Evolutionary conservation across 257 asterid species (phyloP).

Genomic region (Lavandula angustifolia): DNA sequence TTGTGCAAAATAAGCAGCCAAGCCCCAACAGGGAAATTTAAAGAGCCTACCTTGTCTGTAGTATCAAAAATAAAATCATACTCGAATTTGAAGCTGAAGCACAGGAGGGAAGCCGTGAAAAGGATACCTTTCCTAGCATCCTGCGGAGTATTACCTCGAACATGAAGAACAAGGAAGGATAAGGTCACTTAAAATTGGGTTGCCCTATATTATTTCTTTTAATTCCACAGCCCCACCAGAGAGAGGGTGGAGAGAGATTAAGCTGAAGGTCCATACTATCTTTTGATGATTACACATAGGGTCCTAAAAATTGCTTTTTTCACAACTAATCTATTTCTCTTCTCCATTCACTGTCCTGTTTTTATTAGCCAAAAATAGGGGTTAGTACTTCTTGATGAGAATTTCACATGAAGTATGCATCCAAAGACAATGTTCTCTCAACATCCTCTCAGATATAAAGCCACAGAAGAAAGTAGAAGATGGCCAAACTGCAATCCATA

Average conservation of each 20-base stretch:
- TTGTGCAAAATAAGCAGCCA: neutral
- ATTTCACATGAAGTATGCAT: slow-evolving; percentile 21
- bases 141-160: slow-evolving; percentile 46
- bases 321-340: neutral
- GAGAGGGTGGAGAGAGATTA: neutral
- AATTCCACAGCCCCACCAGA: neutral
- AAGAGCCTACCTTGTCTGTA: slow-evolving; percentile 68
- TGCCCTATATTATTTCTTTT: neutral
- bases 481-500: slow-evolving; percentile 68
- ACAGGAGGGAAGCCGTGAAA: slow-evolving; percentile 83
- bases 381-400: slow-evolving; percentile 13
- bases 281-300: slow-evolving; percentile 15
- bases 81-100: slow-evolving; percentile 85
- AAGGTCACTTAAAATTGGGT: neutral
- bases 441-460: slow-evolving; percentile 19
- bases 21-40: neutral
- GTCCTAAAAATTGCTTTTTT: neutral
- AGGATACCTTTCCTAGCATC: slow-evolving; percentile 85
- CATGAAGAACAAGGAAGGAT: slow-evolving; percentile 10
- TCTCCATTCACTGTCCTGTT: neutral
- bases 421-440: slow-evolving; percentile 12
- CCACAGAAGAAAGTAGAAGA: slow-evolving; percentile 25
- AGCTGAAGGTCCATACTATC: neutral
- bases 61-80: slow-evolving; percentile 74
- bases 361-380: neutral